Evolutionary conservation across 108 stramenopile genomes (phyloP), one percentile per base, ranked within the genome.

Genomic region (Parietichytrium sp.): DNA sequence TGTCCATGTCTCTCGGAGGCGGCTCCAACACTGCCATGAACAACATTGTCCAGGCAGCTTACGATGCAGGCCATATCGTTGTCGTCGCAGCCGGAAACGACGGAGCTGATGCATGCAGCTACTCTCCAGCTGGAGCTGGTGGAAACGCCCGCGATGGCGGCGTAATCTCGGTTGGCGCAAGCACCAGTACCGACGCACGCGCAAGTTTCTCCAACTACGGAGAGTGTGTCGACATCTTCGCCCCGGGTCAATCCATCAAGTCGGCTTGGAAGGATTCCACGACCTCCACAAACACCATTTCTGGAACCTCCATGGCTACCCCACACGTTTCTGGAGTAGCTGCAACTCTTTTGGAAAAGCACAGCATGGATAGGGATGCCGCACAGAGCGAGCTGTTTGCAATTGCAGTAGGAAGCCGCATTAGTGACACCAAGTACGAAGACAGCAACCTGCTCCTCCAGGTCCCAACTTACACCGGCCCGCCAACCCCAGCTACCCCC

Each of bases 81-180:
- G 84, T 84, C 20, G 80, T 84, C 0, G 80, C 84, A 3, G 84
- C 84, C 26, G 84, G 84, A 10, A 84, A 84, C 49, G 55, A 81
- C 3, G 25, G 26, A 18, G 2, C 4, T 3, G 61, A 84, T 4
- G 84, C 80, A 3, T 55, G 54, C 72, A 51, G n/a, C 10, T 29
- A 25, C 53, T 83, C 83, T 4, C 84, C 84, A 4, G 84, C 80
- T 26, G 25, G 61, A n/a, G 61, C 61, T 7, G 61, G 61, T 25
- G 61, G 61, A 16, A 55, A 55, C 26, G 54, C 25, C 15, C 16
- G 25, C 13, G 16, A 42, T 45, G 30, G 23, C 12, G 48, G 36
- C 23, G 47, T 29, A 1, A 78, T 84, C 51, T 23, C 54, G 3
- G 84, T 84, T 47, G 84, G 80, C 4, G 80, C 84, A 3, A 54